Evolutionary conservation across 1,284 basidiomycete genomes (phyloP).

Genomic region (Puccinia hordei): DNA sequence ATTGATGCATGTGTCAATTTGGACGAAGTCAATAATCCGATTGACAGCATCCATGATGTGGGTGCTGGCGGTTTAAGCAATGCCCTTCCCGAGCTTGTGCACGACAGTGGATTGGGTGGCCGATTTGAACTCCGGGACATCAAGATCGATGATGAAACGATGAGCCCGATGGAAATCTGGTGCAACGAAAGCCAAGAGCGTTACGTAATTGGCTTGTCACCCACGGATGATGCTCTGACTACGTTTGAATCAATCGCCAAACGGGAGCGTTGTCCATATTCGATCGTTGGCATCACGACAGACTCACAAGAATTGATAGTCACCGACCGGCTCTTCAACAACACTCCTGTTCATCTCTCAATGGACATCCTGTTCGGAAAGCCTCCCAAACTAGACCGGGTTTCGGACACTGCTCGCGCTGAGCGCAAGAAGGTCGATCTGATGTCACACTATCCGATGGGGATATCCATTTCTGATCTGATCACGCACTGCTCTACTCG

Average conservation of each 20-base stretch:
- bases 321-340: constrained; percentile 77
- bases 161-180: constrained; percentile 99
- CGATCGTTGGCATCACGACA: constrained; percentile 84
- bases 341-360: constrained; percentile 76
- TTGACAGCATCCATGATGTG: constrained; percentile 96
- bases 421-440: constrained; percentile 62
- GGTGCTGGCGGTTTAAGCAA: constrained; percentile 96
- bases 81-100: constrained; percentile 93
- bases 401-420: constrained; percentile 64
- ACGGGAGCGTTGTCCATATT: constrained; percentile 89
- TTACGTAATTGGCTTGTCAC: constrained; percentile 78
- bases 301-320: constrained; percentile 74
- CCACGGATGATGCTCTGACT: constrained; percentile 32
- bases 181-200: constrained; percentile 99
- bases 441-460: constrained; percentile 66
- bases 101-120: constrained; percentile 87
- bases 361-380: constrained; percentile 98
- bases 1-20: constrained; percentile 84
- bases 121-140: constrained; percentile 93
- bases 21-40: constrained; percentile 70
- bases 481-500: constrained; percentile 72
- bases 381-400: constrained; percentile 85
- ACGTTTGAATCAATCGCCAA: constrained; percentile 76
- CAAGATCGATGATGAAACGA: constrained; percentile 82
- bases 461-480: constrained; percentile 10